phyloP scores from a whole-genome alignment of 805 yeast species.

The Saturnispora galanensis region DNA sequence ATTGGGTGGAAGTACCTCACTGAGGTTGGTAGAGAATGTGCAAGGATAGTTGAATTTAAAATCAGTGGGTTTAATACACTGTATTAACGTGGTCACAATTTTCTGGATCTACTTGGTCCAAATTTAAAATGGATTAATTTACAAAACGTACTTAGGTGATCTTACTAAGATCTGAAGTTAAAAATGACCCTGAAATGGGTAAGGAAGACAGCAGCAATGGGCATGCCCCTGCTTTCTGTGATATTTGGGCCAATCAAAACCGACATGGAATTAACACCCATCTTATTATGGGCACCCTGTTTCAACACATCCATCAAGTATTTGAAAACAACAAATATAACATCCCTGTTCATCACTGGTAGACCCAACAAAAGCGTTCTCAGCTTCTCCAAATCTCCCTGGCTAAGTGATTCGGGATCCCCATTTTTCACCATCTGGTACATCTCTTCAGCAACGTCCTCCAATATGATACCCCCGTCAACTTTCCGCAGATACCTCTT shows the following conservation, averaged over 20 bases:
- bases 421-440: slow-evolving; percentile 27
- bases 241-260: slow-evolving; percentile 30
- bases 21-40: too few species aligned
- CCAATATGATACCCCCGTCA: slow-evolving; percentile 59
- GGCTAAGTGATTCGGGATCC: background rate
- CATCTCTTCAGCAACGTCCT: slow-evolving; percentile 26
- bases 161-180: slow-evolving; percentile 6
- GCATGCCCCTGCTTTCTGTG: slow-evolving; percentile 26
- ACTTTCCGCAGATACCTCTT: slow-evolving; percentile 75
- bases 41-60: too few species aligned
- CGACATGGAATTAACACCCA: slow-evolving; percentile 64
- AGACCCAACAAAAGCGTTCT: slow-evolving; percentile 31
- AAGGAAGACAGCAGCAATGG: slow-evolving; percentile 22
- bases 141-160: too few species aligned
- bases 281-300: slow-evolving; percentile 57
- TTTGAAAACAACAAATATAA: slow-evolving; percentile 56
- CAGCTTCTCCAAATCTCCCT: slow-evolving; percentile 9
- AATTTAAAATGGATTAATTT: too few species aligned
- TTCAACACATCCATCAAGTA: slow-evolving; percentile 56
- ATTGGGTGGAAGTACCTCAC: too few species aligned
- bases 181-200: slow-evolving; percentile 23
- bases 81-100: too few species aligned
- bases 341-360: slow-evolving; percentile 47
- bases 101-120: too few species aligned
- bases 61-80: too few species aligned